Percentiles rank a stretch among this genome's conserved stretches.
Conservation (phyloP, 2,329 filamentous ascomycete species). For the Pyrenochaeta sp. region DNA sequence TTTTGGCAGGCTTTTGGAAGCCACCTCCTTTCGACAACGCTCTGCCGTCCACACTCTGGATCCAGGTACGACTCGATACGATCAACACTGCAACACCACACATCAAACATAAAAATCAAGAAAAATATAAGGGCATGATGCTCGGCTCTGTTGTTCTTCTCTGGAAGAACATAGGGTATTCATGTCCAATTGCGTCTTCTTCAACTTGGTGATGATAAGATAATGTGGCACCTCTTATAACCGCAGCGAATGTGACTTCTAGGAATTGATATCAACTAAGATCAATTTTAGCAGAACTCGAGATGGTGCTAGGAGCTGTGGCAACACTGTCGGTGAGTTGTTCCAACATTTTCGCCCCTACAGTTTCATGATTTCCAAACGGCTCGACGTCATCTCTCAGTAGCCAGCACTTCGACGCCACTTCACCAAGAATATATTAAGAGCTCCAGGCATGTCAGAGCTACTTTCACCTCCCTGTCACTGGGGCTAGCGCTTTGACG, state of each 20-base stretch:
- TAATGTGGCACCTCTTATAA: background rate
- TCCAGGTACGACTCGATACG: slow-evolving; percentile 33
- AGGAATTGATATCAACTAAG: background rate
- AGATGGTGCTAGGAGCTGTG: background rate
- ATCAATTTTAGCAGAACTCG: background rate
- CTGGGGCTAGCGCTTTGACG: background rate
- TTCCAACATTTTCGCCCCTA: background rate
- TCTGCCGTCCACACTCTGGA: slow-evolving; percentile 31
- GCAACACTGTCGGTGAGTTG: background rate
- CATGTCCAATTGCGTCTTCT: slow-evolving; percentile 33
- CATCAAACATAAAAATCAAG: slow-evolving; percentile 31
- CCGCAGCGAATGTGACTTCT: background rate
- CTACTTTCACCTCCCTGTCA: slow-evolving; percentile 4
- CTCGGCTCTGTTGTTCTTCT: slow-evolving; percentile 28
- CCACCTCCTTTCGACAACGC: slow-evolving; percentile 22
- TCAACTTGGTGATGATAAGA: slow-evolving; percentile 10
- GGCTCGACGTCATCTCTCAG: slow-evolving; percentile 8
- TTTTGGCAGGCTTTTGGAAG: slow-evolving; percentile 27
- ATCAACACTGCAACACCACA: slow-evolving; percentile 31
- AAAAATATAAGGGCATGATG: slow-evolving; percentile 47
- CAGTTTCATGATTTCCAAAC: background rate
- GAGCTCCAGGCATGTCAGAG: background rate
- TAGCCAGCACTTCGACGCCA: background rate
- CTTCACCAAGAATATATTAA: background rate
- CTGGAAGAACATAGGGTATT: slow-evolving; percentile 30